phyloP scores from a whole-genome alignment of 1,284 basidiomycete genomes.

The Moniliella sp. region DNA sequence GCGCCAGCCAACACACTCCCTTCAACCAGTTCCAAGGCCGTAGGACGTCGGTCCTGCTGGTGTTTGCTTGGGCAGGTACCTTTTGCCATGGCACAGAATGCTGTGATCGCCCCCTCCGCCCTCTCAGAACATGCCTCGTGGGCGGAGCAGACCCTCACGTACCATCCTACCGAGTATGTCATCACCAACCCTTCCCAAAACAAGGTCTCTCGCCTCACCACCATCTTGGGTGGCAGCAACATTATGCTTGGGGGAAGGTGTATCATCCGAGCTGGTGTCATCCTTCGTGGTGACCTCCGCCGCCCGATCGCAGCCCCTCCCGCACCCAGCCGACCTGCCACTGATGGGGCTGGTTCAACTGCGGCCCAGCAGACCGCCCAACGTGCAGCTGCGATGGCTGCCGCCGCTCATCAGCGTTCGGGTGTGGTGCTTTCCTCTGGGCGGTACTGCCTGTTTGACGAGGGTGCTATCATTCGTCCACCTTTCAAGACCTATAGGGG shows the following conservation, averaged over 20 bases:
- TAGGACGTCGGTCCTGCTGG: no score
- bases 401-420: constrained; percentile 5
- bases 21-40: no score
- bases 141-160: no score
- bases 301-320: constrained; percentile 20
- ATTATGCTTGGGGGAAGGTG: constrained; percentile 93
- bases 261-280: constrained; percentile 66
- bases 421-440: constrained; percentile 75
- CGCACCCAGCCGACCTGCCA: no score
- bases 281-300: constrained; percentile 65
- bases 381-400: not conserved
- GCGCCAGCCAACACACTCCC: no score
- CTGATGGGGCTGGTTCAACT: no score
- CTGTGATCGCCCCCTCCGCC: no score
- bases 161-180: no score
- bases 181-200: no score
- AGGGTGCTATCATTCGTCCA: constrained; percentile 58
- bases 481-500: constrained; percentile 42
- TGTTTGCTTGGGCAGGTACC: no score
- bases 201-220: constrained; percentile 74
- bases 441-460: constrained; percentile 71
- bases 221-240: constrained; percentile 82
- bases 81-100: no score
- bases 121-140: no score
- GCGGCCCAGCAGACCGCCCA: constrained; percentile 5